Evolutionary conservation across 1,139 yeast genomes (phyloP).

Genomic region (Protomyces inouyei): DNA sequence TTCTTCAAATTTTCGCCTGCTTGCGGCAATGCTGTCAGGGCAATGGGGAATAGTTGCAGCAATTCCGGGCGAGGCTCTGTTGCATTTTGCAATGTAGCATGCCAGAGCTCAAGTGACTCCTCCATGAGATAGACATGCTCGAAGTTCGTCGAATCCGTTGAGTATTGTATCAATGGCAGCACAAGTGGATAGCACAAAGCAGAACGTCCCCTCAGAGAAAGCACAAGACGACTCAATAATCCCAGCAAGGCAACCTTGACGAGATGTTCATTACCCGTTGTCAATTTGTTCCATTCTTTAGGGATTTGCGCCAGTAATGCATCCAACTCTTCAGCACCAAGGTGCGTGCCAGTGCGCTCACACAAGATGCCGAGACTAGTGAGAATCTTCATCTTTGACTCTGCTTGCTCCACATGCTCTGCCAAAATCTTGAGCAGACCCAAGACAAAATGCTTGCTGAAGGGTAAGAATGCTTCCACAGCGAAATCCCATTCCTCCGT

Average conservation of each 20-base stretch:
- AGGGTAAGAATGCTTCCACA: constrained; percentile 62
- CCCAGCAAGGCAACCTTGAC: constrained; percentile 66
- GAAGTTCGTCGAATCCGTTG: constrained; percentile 62
- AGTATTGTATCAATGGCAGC: constrained; percentile 57
- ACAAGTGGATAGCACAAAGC: constrained; percentile 57
- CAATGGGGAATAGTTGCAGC: constrained; percentile 46
- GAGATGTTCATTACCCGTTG: constrained; percentile 57
- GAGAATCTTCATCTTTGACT: constrained; percentile 66
- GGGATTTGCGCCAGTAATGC: constrained; percentile 63
- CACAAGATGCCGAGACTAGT: constrained; percentile 62
- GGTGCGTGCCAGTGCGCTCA: constrained; percentile 45
- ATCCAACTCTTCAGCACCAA: constrained; percentile 37
- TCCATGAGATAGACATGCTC: constrained; percentile 64
- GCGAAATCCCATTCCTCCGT: constrained; percentile 86
- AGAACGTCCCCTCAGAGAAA: constrained; percentile 62
- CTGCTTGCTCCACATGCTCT: constrained; percentile 53
- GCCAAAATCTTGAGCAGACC: constrained; percentile 38
- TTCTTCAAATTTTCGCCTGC: constrained; percentile 64
- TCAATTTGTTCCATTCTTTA: constrained; percentile 57
- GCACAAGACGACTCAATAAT: constrained; percentile 57
- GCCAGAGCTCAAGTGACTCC: constrained; percentile 87
- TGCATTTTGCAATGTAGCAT: constrained; percentile 57
- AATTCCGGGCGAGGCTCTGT: constrained; percentile 44
- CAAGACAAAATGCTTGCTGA: constrained; percentile 43
- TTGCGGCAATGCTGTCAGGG: constrained; percentile 41